Evolutionary conservation across 2,329 filamentous ascomycete species (phyloP), one percentile per base, ranked within the genome.

Genomic region (Fusarium lyarnte): DNA sequence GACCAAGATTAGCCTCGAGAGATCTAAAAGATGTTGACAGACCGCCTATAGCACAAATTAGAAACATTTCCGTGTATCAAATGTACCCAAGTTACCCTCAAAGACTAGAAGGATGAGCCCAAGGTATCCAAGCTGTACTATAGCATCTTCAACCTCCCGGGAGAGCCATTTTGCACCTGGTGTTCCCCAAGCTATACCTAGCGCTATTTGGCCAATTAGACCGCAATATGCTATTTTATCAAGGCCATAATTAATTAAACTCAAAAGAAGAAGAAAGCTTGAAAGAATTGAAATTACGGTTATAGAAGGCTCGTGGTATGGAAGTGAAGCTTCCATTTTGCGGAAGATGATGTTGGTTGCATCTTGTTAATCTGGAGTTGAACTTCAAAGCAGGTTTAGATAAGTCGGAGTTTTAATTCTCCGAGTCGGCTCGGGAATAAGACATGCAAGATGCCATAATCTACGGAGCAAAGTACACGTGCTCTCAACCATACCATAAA

Each of bases 101-200:
- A 89, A 94, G 0, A 94, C 91, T 2, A 94, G 81, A 31, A 93
- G 81, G 11, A 94, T 86, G n/a, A 94, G 79, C 0, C 93, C 92
- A 0, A 94, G 80, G 76, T 94, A 95, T 1, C 93, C 93, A 3
- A 94, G 79, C 66, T 92, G 87, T 27, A 91, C 86, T 33, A 93
- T 83, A 0, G 85, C 84, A 23, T 85, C 76, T 79, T 94, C 86
- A 3, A 84, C 80, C 8, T 85, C 82, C 0, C 63, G 25, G 1
- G 84, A 82, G 1, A 95, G 85, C 86, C 87, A 90, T 78, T 88
- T 85, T 6, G 84, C 87, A 3, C 91, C 91, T 0, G 92, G 92
- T 0, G 86, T 87, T 13, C 92, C 92, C 87, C 88, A 95, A 13
- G 89, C 87, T 13, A 94, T 87, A 17, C 92, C 93, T 23, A 94